A percentile compares a stretch with the other conserved stretches of the same genome.
Conservation (phyloP, 2,329 filamentous ascomycete genomes). For the Alternaria viburni region DNA sequence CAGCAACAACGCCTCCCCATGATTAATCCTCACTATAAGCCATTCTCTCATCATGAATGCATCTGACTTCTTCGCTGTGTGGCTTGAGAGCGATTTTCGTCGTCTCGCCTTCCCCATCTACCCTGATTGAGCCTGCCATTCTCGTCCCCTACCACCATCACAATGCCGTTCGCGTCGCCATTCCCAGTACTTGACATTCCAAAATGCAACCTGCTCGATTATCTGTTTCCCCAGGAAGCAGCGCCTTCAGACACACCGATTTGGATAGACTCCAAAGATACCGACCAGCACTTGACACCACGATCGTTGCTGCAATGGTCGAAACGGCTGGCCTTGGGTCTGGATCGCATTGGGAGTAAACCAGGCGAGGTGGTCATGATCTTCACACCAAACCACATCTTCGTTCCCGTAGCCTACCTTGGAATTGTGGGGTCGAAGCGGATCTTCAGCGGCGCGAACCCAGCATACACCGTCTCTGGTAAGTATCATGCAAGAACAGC, state of each 20-base stretch:
- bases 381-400: conserved; percentile 61
- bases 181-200: conserved; percentile 54
- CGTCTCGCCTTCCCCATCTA: neutral
- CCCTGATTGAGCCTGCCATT: neutral
- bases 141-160: neutral
- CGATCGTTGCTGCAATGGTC: conserved; percentile 57
- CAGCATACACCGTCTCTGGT: conserved; percentile 59
- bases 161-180: conserved; percentile 53
- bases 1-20: conserved; percentile 11
- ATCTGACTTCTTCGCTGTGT: neutral
- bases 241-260: conserved; percentile 52
- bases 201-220: conserved; percentile 51
- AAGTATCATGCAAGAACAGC: conserved; percentile 13
- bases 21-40: neutral
- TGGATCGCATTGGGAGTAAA: conserved; percentile 54
- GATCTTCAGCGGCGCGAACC: conserved; percentile 62
- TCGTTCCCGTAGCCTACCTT: conserved; percentile 59
- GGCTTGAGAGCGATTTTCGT: neutral
- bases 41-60: neutral
- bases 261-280: conserved; percentile 59
- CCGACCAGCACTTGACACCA: conserved; percentile 53
- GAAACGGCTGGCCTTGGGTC: conserved; percentile 55
- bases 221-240: conserved; percentile 39
- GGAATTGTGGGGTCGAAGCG: conserved; percentile 59
- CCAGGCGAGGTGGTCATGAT: conserved; percentile 60